phyloP scores from a whole-genome alignment of 345 rosid genomes.

The Capsella bursapastoris region DNA sequence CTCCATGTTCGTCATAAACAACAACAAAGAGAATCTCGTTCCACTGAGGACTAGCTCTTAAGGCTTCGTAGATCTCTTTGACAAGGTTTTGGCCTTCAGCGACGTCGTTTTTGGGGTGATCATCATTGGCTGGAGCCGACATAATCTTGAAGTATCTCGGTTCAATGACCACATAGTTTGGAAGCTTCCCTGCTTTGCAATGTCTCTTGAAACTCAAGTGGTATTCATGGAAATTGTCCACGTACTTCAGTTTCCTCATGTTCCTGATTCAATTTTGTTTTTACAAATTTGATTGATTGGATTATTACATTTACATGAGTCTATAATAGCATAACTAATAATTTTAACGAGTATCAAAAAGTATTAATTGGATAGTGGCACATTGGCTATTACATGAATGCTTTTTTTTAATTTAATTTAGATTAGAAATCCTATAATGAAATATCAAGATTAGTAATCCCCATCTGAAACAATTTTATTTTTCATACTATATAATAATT shows the following conservation, averaged over 20 bases:
- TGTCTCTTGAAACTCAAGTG: constrained; percentile 71
- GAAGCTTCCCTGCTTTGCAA: constrained; percentile 76
- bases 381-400: not conserved
- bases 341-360: not conserved
- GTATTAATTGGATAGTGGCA: constrained; percentile 10
- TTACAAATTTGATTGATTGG: not conserved
- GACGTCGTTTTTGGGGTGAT: constrained; percentile 83
- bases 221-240: constrained; percentile 69
- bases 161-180: constrained; percentile 84
- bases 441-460: not conserved
- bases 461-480: not conserved
- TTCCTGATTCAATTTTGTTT: constrained; percentile 47
- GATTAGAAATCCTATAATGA: not conserved
- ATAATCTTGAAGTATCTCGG: constrained; percentile 69
- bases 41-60: constrained; percentile 89
- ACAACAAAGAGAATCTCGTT: constrained; percentile 66
- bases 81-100: constrained; percentile 77
- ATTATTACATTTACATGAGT: constrained; percentile 10
- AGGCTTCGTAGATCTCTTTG: constrained; percentile 80
- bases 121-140: constrained; percentile 71
- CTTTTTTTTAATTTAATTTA: too few relatives aligned
- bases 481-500: not conserved
- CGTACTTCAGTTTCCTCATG: constrained; percentile 75
- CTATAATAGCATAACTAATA: not conserved
- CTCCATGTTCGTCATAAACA: constrained; percentile 89